phyloP scores from a whole-genome alignment of 306 rosid species.

The Hippophae tibetana region DNA sequence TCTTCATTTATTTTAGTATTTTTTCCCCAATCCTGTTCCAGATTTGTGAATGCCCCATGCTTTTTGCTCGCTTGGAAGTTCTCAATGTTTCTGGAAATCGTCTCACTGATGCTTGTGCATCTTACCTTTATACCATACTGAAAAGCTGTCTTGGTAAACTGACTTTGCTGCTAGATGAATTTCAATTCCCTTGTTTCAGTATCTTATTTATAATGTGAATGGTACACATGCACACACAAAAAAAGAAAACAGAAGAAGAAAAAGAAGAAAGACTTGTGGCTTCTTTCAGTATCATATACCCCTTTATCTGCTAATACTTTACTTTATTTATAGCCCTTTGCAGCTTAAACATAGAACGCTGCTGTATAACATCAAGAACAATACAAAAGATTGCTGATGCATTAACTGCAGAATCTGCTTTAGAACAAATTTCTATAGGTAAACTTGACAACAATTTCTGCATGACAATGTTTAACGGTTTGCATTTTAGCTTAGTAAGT shows the following conservation, averaged over 20 bases:
- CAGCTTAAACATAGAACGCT: slow-evolving; percentile 72
- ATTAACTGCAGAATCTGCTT: slow-evolving; percentile 47
- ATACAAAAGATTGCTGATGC: slow-evolving; percentile 67
- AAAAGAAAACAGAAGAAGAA: no score
- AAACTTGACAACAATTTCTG: slow-evolving; percentile 17
- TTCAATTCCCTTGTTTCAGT: slow-evolving; percentile 3
- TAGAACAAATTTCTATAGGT: slow-evolving; percentile 74
- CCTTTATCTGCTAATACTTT: neutral
- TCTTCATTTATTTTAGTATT: slow-evolving; percentile 2
- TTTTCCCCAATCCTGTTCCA: slow-evolving; percentile 23
- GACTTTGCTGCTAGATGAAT: slow-evolving; percentile 4
- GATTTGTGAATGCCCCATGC: slow-evolving; percentile 78
- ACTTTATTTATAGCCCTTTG: slow-evolving; percentile 46
- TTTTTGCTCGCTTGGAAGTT: slow-evolving; percentile 71
- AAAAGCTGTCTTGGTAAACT: slow-evolving; percentile 63
- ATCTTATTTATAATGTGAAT: slow-evolving; percentile 10
- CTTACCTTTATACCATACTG: slow-evolving; percentile 72
- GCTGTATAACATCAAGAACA: slow-evolving; percentile 74
- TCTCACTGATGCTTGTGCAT: slow-evolving; percentile 84
- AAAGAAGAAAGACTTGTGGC: no score
- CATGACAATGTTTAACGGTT: neutral
- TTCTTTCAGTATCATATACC: neutral
- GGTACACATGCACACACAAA: no score
- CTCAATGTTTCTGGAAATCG: slow-evolving; percentile 87
- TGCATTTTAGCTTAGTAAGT: slow-evolving; percentile 7